A percentile compares a stretch with the other conserved stretches of the same genome.
Evolutionary conservation across 2,329 filamentous ascomycete species (phyloP).

Genomic region (Ceratocystis destructans): DNA sequence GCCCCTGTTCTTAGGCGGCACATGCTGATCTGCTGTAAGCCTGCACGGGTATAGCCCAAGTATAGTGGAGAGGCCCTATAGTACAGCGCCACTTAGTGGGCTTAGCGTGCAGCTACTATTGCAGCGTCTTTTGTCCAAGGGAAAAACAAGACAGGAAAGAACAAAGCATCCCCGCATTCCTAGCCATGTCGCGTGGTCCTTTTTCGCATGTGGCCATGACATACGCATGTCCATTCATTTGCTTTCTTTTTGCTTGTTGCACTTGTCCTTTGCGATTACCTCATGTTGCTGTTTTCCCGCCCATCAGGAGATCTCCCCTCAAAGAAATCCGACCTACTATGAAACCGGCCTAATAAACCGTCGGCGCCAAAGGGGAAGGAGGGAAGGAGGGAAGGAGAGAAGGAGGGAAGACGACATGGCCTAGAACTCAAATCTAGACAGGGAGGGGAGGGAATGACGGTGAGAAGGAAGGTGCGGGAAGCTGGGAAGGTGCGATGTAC

Average conservation of each 20-base stretch:
- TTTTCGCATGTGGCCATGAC: too few relatives aligned
- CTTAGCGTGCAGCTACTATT: too few relatives aligned
- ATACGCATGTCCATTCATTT: too few relatives aligned
- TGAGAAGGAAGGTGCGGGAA: neutral
- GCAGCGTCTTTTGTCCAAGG: too few relatives aligned
- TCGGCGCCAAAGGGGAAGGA: neutral
- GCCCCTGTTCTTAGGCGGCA: neutral
- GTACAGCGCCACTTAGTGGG: too few relatives aligned
- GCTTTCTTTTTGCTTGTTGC: too few relatives aligned
- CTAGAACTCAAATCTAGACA: neutral
- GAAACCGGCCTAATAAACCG: conserved; percentile 7
- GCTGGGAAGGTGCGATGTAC: neutral
- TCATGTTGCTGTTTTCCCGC: neutral
- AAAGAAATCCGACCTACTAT: neutral
- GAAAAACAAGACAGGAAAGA: too few relatives aligned
- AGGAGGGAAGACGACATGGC: neutral
- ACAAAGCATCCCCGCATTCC: too few relatives aligned
- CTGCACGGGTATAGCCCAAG: neutral
- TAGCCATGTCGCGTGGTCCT: too few relatives aligned
- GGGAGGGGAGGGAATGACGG: neutral
- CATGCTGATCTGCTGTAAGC: neutral
- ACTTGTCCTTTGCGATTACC: too few relatives aligned
- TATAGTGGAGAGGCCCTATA: neutral
- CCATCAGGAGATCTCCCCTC: neutral
- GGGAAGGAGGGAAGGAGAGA: neutral